Conservation (phyloP, 1,139 yeast genomes). For the Magnusiomyces suaveolens region DNA sequence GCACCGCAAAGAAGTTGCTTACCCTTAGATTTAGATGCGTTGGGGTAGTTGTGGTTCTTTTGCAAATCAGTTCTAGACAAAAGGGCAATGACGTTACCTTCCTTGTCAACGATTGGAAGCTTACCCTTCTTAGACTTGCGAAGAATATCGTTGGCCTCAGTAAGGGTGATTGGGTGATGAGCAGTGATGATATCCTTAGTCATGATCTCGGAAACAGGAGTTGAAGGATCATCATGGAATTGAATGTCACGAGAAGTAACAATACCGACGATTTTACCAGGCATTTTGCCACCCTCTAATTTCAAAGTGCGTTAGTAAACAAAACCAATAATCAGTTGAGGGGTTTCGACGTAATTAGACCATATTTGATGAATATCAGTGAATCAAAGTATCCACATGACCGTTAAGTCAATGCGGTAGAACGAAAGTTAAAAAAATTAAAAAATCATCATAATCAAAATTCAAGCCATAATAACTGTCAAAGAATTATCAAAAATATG, state of each 20-base stretch:
- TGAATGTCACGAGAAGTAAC: conserved; percentile 95
- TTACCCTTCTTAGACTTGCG: conserved; percentile 95
- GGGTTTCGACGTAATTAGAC: not conserved
- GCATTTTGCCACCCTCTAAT: conserved; percentile 72
- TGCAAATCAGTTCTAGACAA: conserved; percentile 93
- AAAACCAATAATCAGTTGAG: not conserved
- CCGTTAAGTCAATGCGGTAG: conserved; percentile 98
- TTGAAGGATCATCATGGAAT: conserved; percentile 67
- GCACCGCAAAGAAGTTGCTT: conserved; percentile 98
- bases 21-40: conserved; percentile 84
- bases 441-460: conserved; percentile 15
- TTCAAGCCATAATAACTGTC: not conserved
- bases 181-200: conserved; percentile 83
- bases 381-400: conserved; percentile 67
- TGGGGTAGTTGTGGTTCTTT: conserved; percentile 88
- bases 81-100: conserved; percentile 73
- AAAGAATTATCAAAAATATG: conserved; percentile 6
- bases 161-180: conserved; percentile 50
- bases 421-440: conserved; percentile 96
- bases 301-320: conserved; percentile 7
- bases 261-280: conserved; percentile 88
- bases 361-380: conserved; percentile 30
- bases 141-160: conserved; percentile 82
- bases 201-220: conserved; percentile 72
- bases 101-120: conserved; percentile 77